phyloP scores from a whole-genome alignment of 768 basidiomycete genomes.

The Agrocybe praecox region DNA sequence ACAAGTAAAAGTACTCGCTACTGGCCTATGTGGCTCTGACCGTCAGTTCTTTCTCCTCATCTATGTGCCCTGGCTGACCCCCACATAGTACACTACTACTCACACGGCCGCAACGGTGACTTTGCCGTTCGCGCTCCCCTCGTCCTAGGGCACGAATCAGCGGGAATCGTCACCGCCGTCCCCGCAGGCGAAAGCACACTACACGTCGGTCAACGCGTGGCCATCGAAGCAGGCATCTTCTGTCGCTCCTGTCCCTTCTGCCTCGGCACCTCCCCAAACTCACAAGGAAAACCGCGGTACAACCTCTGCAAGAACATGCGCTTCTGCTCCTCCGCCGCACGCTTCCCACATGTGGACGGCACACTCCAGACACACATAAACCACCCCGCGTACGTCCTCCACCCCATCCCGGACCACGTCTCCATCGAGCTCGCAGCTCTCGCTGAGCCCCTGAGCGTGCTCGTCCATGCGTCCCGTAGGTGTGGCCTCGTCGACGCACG shows the following conservation, averaged over 20 bases:
- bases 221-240: conserved; percentile 91
- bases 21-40: conserved; percentile 91
- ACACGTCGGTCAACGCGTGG: conserved; percentile 82
- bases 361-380: conserved; percentile 88
- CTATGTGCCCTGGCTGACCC: background rate
- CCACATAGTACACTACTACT: conserved; percentile 83
- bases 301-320: conserved; percentile 92
- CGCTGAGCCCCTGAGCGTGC: conserved; percentile 93
- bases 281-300: conserved; percentile 66
- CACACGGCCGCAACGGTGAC: conserved; percentile 88
- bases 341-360: conserved; percentile 91
- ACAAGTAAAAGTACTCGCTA: conserved; percentile 78
- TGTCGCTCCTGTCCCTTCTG: conserved; percentile 79
- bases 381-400: conserved; percentile 84
- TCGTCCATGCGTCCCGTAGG: conserved; percentile 65
- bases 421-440: conserved; percentile 83
- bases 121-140: conserved; percentile 86
- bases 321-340: conserved; percentile 89
- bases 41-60: conserved; percentile 42
- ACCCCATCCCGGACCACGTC: conserved; percentile 79
- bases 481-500: conserved; percentile 13
- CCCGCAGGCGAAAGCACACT: conserved; percentile 73
- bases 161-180: conserved; percentile 86
- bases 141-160: conserved; percentile 91
- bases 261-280: background rate